These are phyloP conservation scores for Rhododendron molle DNA, from an alignment of 148 eudicot genomes.

Conservation along the genomic window DNA sequence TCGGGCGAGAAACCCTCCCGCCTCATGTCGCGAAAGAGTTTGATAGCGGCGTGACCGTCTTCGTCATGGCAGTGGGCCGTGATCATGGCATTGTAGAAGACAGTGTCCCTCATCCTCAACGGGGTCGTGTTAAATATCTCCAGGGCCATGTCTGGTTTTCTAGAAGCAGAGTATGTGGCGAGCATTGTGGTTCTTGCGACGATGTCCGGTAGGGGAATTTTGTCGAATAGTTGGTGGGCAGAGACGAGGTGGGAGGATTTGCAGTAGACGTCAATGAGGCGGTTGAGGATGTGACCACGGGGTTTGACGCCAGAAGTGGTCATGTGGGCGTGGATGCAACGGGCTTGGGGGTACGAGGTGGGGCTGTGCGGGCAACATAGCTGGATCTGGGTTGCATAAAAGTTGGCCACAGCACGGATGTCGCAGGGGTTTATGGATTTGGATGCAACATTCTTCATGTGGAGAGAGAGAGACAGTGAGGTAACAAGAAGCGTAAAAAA, in stretches of 20 bases:
- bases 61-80: conserved; percentile 40
- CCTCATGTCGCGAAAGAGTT: conserved; percentile 41
- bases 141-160: conserved; percentile 27
- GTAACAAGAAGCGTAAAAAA: too few relatives aligned
- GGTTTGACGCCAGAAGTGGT: conserved; percentile 62
- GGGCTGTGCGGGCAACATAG: too few relatives aligned
- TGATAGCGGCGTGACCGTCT: conserved; percentile 45
- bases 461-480: background rate
- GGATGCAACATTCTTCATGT: too few relatives aligned
- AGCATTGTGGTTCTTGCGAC: conserved; percentile 54
- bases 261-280: conserved; percentile 44
- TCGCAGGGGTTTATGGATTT: too few relatives aligned
- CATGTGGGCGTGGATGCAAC: conserved; percentile 71
- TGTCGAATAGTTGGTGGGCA: conserved; percentile 56
- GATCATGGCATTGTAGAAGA: conserved; percentile 67
- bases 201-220: conserved; percentile 50
- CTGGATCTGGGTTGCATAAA: too few relatives aligned
- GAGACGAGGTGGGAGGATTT: conserved; percentile 31
- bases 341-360: conserved; percentile 29
- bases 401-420: too few relatives aligned
- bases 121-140: conserved; percentile 49
- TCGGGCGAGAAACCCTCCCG: conserved; percentile 31
- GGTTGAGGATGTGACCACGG: conserved; percentile 50
- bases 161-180: conserved; percentile 35
- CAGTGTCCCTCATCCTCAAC: conserved; percentile 38